Base-by-base conservation (phyloP, 192 early-diverging fungal species). In the Linnemannia hyalina region DNA sequence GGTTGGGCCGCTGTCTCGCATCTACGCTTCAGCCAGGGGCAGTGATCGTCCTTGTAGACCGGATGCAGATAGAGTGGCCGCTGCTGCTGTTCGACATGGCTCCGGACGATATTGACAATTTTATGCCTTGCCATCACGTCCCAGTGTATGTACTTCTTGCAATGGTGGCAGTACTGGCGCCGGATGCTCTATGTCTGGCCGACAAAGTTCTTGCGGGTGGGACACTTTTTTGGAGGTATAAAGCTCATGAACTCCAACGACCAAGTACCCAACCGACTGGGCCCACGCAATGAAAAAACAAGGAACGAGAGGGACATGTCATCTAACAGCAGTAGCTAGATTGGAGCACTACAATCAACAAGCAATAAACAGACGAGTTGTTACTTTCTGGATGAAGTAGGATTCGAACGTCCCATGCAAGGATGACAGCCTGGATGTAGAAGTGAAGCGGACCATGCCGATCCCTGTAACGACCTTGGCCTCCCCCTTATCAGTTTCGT, bases 71-170 rank as follows among this genome's bases (percentile, higher is more conserved):
- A 76, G 6, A 65, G 13, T 42, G 75, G 60, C 40, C 75, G 75
- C 40, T 76, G 18, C 40, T 76, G 75, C 75, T 76, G 10, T 41
- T 76, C 75, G 18, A 76, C 75, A 15, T 76, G 75, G 57, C 38
- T 35, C 1, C 40, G 54, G 9, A 76, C 9, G 42, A 76, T 76
- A 2, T 76, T 76, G 57, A 54, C 75, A 0, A 46, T 74, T 65
- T 77, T 68, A 22, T 76, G 60, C 0, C 35, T 40, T 11, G 65
- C 74, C 52, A 76, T 76, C 3, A 77, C 23, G 63, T 77, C 76
- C 0, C 75, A 41, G 35, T 69, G 63, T 6, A 77, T 47, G 26
- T 29, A 70, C 11, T 35, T 77, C 29, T 69, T 77, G 47, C 76
- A 76, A 38, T 35, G 22, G 9, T 3, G 1, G 38, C 76, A 77